A percentile compares a stretch with the other conserved stretches of the same genome.
Evolutionary conservation across 2,329 filamentous ascomycete species (phyloP).

Genomic region (Fusarium duplospermum): DNA sequence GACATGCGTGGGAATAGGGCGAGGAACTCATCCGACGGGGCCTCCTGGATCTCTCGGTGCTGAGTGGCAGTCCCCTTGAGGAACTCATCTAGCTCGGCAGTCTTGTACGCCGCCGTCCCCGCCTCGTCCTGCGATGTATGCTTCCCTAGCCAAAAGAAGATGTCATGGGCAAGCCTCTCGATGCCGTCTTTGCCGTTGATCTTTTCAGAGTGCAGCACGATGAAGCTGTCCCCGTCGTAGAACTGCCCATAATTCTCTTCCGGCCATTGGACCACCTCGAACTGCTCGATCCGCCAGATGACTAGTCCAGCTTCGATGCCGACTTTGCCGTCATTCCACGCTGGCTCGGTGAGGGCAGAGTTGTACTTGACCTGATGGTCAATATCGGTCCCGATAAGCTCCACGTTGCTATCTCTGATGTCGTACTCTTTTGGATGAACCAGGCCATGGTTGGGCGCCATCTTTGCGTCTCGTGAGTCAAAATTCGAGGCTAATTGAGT

Average conservation of each 20-base stretch:
- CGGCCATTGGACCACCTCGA: conserved; percentile 72
- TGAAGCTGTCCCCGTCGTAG: conserved; percentile 76
- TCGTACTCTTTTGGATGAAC: conserved; percentile 74
- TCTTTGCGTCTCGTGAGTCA: conserved; percentile 46
- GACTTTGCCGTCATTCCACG: conserved; percentile 71
- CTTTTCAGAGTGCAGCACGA: conserved; percentile 70
- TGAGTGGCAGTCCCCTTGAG: conserved; percentile 71
- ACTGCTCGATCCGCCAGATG: conserved; percentile 76
- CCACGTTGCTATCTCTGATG: conserved; percentile 75
- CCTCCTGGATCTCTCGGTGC: conserved; percentile 71
- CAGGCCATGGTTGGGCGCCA: conserved; percentile 71
- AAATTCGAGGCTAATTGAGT: neutral
- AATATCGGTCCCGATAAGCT: conserved; percentile 71
- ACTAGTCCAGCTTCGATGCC: conserved; percentile 65
- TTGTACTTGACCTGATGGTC: conserved; percentile 77
- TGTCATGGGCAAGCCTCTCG: conserved; percentile 67
- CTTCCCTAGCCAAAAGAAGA: conserved; percentile 77
- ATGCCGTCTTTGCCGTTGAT: conserved; percentile 56
- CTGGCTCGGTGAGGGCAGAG: conserved; percentile 72
- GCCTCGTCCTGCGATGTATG: conserved; percentile 77
- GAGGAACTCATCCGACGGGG: conserved; percentile 70
- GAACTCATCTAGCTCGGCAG: conserved; percentile 77
- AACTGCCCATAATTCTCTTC: conserved; percentile 68
- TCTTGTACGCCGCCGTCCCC: conserved; percentile 77
- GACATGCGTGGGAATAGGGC: conserved; percentile 69